A percentile compares a stretch with the other conserved stretches of the same genome.
phyloP scores from a whole-genome alignment of 768 basidiomycete species.

The Leucocoprinus birnbaumii region DNA sequence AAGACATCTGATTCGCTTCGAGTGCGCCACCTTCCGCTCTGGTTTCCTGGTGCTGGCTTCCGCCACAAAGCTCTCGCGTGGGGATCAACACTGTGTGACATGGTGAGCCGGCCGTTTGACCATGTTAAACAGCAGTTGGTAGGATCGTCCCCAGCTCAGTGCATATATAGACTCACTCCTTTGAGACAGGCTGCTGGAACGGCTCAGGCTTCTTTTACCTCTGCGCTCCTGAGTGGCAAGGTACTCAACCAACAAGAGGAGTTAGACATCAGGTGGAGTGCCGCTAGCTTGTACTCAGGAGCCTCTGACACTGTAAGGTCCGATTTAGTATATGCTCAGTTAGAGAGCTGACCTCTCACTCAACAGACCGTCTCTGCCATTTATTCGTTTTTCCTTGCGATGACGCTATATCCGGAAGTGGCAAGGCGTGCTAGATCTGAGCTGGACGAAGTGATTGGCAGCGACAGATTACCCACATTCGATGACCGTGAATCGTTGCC shows the following conservation, averaged over 20 bases:
- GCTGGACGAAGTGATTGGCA: slow-evolving; percentile 57
- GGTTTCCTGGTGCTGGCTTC: slow-evolving; percentile 66
- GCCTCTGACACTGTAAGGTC: slow-evolving; percentile 54
- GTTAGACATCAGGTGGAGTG: slow-evolving; percentile 63
- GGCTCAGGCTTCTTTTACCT: slow-evolving; percentile 56
- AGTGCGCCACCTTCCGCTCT: slow-evolving; percentile 60
- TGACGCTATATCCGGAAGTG: slow-evolving; percentile 54
- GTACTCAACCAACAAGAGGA: slow-evolving; percentile 52
- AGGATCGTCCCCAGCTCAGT: slow-evolving; percentile 12
- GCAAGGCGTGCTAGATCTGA: slow-evolving; percentile 60
- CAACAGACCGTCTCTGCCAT: slow-evolving; percentile 59
- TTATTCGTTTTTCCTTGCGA: slow-evolving; percentile 60
- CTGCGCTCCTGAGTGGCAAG: slow-evolving; percentile 51
- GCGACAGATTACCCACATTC: slow-evolving; percentile 58
- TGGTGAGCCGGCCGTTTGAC: slow-evolving; percentile 54
- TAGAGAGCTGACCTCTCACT: neutral
- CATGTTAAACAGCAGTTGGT: slow-evolving; percentile 66
- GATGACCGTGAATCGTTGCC: slow-evolving; percentile 56
- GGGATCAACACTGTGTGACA: slow-evolving; percentile 47
- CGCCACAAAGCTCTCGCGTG: slow-evolving; percentile 49
- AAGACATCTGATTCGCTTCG: slow-evolving; percentile 6
- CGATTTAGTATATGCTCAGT: neutral
- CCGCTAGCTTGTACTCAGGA: slow-evolving; percentile 54
- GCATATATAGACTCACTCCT: slow-evolving; percentile 3
- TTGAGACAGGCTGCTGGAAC: slow-evolving; percentile 51